Percentiles rank a stretch among this genome's conserved stretches.
Evolutionary conservation across 352 stramenopile species (phyloP).

Genomic region (Aphanomyces euteiches): DNA sequence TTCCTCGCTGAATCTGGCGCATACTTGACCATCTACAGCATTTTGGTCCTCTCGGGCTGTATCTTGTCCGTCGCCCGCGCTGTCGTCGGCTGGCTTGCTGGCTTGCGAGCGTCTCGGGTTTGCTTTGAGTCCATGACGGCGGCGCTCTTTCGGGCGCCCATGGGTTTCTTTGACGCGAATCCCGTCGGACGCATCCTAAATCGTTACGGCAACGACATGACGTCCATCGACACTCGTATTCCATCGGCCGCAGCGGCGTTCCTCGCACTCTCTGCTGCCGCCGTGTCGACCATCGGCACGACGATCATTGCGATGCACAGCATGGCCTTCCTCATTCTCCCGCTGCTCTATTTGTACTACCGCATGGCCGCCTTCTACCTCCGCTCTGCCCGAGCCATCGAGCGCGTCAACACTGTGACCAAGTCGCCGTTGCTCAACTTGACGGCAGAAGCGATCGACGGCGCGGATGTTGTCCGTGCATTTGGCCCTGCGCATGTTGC

Average conservation of each 20-base stretch:
- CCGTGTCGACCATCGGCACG: conserved; percentile 72
- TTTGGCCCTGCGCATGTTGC: conserved; percentile 26
- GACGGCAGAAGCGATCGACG: conserved; percentile 52
- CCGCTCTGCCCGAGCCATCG: conserved; percentile 45
- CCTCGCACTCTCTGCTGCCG: conserved; percentile 71
- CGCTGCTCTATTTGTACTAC: conserved; percentile 79
- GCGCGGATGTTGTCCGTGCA: conserved; percentile 40
- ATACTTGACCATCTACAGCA: conserved; percentile 61
- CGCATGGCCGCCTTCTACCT: conserved; percentile 47
- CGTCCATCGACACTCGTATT: conserved; percentile 54
- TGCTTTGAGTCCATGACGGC: conserved; percentile 23
- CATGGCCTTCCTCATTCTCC: conserved; percentile 76
- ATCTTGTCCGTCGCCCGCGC: conserved; percentile 59
- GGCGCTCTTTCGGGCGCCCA: conserved; percentile 37
- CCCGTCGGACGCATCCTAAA: conserved; percentile 45
- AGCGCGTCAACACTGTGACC: conserved; percentile 47
- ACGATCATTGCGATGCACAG: conserved; percentile 78
- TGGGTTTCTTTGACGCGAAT: conserved; percentile 47
- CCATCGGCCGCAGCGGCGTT: conserved; percentile 51
- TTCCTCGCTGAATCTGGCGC: conserved; percentile 10
- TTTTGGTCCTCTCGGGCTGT: conserved; percentile 46
- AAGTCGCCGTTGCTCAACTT: conserved; percentile 52
- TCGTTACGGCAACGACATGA: conserved; percentile 42
- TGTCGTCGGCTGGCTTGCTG: conserved; percentile 50
- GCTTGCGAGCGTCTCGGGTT: conserved; percentile 51